Base-by-base conservation (phyloP, 345 rosid species). In the Rhodomyrtus tomentosa region DNA sequence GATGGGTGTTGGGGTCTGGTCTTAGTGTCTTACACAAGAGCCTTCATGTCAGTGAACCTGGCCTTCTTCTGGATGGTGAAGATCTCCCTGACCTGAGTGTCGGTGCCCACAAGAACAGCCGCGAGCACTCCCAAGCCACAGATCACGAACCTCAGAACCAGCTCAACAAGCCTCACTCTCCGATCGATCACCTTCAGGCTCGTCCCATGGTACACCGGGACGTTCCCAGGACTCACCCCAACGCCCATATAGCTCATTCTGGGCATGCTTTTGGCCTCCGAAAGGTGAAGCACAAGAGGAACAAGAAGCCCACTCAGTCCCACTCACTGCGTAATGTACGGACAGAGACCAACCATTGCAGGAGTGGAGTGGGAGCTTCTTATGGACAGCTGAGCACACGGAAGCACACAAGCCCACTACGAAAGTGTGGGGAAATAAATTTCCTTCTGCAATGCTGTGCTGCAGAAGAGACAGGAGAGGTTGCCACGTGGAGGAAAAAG, bases 1-100 rank as follows among this genome's bases (percentile, higher is more conserved):
- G 80, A 84, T 29, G 73, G 84, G 1, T 36, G 24, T 36, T 36
- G 79, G 45, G 83, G 82, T 54, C 38, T 50, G 83, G 85, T 83
- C 96, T n/a, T n/a, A n/a, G n/a, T n/a, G n/a, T n/a, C n/a, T 88
- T 88, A 95, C 99, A 95, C 96, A 48, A 97, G 95, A 14, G 98
- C 95, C 89, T 95, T 97, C 98, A 95, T 94, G 91, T 95, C 99
- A 12, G 98, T 94, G 87, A 89, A 95, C 86, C 76, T 92, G 9
- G 98, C 99, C 86, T 80, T 89, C 93, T 93, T 95, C 87, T 85
- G 89, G 81, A 95, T 95, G 7, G 93, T 84, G 86, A 97, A 95
- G 89, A 97, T 94, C 68, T 90, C 91, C 85, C 86, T 93, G 84
- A 92, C 94, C 85, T 97, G 94, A 54, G 94, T 42, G 86, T 95